phyloP scores from a whole-genome alignment of 2,329 filamentous ascomycete genomes.

The Penicillium sp. region DNA sequence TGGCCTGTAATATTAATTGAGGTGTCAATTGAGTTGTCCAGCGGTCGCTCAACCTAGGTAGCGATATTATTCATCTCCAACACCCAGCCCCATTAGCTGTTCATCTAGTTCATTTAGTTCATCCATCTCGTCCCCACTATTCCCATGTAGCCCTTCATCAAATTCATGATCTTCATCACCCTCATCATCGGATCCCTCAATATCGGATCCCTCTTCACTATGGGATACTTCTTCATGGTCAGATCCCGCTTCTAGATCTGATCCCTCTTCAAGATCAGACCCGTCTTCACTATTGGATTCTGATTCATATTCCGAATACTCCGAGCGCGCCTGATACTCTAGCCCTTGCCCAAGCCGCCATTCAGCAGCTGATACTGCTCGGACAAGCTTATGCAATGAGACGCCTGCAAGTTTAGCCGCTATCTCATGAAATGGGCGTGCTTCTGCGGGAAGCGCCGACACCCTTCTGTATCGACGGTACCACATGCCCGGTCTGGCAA shows the following conservation, averaged over 20 bases:
- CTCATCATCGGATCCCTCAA: no score
- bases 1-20: neutral
- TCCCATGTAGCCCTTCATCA: conserved; percentile 3
- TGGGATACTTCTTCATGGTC: no score
- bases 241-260: no score
- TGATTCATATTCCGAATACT: conserved; percentile 21
- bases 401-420: conserved; percentile 53
- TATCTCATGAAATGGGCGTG: conserved; percentile 52
- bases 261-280: neutral
- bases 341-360: conserved; percentile 42
- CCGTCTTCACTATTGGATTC: conserved; percentile 4
- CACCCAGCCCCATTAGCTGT: conserved; percentile 11
- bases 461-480: conserved; percentile 53
- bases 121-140: conserved; percentile 16
- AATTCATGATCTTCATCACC: neutral
- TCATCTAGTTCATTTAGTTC: conserved; percentile 12
- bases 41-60: neutral
- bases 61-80: neutral
- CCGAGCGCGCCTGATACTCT: conserved; percentile 35
- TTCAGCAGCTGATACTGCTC: conserved; percentile 54
- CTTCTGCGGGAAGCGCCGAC: conserved; percentile 48
- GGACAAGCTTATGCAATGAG: conserved; percentile 51
- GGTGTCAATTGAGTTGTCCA: neutral
- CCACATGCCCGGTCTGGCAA: conserved; percentile 49
- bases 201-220: no score